A percentile compares a stretch with the other conserved stretches of the same genome.
Evolutionary conservation across 371 early-diverging fungal genomes (phyloP).

Genomic region (Choanephora cucurbitarum): DNA sequence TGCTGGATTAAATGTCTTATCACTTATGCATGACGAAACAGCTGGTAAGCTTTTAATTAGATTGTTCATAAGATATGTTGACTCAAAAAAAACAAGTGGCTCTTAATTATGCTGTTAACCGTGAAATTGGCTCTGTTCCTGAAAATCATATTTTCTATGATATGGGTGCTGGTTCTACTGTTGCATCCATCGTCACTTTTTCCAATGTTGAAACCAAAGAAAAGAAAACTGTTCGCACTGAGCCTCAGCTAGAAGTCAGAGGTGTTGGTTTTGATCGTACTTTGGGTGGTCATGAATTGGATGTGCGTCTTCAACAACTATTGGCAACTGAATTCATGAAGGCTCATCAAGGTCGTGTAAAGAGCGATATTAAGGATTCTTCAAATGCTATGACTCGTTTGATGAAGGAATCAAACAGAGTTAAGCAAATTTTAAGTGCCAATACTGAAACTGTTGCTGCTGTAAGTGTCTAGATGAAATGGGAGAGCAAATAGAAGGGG

Average conservation of each 20-base stretch:
- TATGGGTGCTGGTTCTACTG: conserved; percentile 95
- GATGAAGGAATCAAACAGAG: conserved; percentile 89
- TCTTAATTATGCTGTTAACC: conserved; percentile 86
- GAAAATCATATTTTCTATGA: conserved; percentile 93
- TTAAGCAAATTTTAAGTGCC: conserved; percentile 95
- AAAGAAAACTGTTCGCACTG: conserved; percentile 56
- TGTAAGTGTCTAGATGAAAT: conserved; percentile 43
- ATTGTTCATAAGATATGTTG: too few relatives aligned
- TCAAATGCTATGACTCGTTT: conserved; percentile 86
- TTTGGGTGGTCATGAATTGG: conserved; percentile 89
- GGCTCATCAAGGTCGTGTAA: conserved; percentile 39
- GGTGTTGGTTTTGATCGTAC: conserved; percentile 82
- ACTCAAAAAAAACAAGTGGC: conserved; percentile 73
- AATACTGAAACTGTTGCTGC: conserved; percentile 87
- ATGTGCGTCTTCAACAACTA: conserved; percentile 74
- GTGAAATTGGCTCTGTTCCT: conserved; percentile 66
- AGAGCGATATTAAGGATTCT: conserved; percentile 50
- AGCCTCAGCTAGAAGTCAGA: conserved; percentile 77
- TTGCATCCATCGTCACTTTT: conserved; percentile 85
- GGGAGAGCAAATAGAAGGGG: neutral
- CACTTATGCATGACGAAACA: conserved; percentile 90
- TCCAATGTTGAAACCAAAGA: conserved; percentile 64
- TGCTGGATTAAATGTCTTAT: conserved; percentile 83
- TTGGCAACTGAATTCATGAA: conserved; percentile 76
- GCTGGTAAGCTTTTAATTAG: conserved; percentile 73